Base-by-base conservation (phyloP, 805 yeast genomes). In the Metschnikowia anglica region DNA sequence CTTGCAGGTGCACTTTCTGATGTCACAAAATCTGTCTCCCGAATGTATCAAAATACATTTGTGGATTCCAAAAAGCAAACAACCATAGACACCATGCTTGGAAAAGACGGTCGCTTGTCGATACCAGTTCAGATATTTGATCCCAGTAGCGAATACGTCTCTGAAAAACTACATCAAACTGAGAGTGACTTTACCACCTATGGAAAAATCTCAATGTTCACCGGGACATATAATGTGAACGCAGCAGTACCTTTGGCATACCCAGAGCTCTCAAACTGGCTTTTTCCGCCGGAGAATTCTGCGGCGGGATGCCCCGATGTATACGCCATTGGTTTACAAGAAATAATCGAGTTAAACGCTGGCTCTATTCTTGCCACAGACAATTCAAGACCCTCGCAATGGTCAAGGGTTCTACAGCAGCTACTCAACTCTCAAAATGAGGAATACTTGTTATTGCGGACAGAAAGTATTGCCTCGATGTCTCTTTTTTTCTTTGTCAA, bases 1-100 rank as follows among this genome's bases (percentile, higher is more conserved):
- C 67, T 93, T 41, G 98, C 98, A 0, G 97, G 98, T 26, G 97
- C 97, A 0, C 65, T 93, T n/a, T 85, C 96, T 0, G 99, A 93
- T 66, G 97, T 95, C 3, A 89, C 98, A 1, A 93, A 93, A 64
- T 88, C 97, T 0, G 96, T 93, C 7, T 83, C 95, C 31, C 75
- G 99, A 63, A 81, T 93, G 79, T 93, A 93, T 62, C 91, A 93
- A 60, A 93, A 93, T 66, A 91, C 95, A 50, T 93, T 93, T 65
- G 90, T 88, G 56, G 99, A 93, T 65, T 86, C 86, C 54, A 83
- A 81, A 32, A 86, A 89, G 48, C 99, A 93, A 60, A 78, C 80
- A n/a, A 85, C 89, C 2, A 90, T 90, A 48, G 99, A 91, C 60
- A 72, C 86, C 4, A 65, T 91, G 32, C 72, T 93, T 25, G 99